Base-by-base conservation (phyloP, 2,329 filamentous ascomycete species). In the Penicillium sp. region DNA sequence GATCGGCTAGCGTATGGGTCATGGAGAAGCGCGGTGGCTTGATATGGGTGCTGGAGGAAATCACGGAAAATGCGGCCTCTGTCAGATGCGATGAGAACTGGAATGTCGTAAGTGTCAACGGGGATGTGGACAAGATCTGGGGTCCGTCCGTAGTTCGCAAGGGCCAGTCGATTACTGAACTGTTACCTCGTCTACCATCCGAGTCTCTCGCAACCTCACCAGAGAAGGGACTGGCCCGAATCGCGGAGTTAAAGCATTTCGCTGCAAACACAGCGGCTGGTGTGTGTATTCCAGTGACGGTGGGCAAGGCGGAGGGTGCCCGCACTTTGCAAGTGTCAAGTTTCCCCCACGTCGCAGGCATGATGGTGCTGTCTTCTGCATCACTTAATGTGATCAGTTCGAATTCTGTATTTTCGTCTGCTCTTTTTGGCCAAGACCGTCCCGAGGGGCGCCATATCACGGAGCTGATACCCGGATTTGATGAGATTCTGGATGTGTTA, bases 11-110 rank as follows among this genome's bases (percentile, higher is more conserved):
- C 75, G 79, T 99, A 39, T 99, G 95, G 95, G 95, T 99, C 3
- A 99, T 99, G 78, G 95, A 99, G 75, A 99, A 99, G 76, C 86
- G 89, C 49, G 88, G 92, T 52, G 93, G 93, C 10, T 78, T 99
- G 58, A 98, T 99, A 59, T 99, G 95, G 95, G 95, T 99, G 9
- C 78, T 99, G 2, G 95, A 99, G 73, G 95, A 99, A 76, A 98
- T 99, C 59, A 91, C 93, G 54, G 95, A 99, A 75, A 93, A 99
- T 72, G 88, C 95, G 39, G 92, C 91, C 4, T 85, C 86, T 59
- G 77, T 99, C 44, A 83, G 81, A 11, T 82, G 96, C 21, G 90
- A 96, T 69, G 88, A 92, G 55, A 87, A 91, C 27, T 92, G 92
- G 43, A 82, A 84, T 44, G 84, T 97, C 19, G 82, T 85, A 27